These are phyloP conservation scores for Trametes cinnabarina DNA, from an alignment of 768 basidiomycete species.

Conservation along the genomic window DNA sequence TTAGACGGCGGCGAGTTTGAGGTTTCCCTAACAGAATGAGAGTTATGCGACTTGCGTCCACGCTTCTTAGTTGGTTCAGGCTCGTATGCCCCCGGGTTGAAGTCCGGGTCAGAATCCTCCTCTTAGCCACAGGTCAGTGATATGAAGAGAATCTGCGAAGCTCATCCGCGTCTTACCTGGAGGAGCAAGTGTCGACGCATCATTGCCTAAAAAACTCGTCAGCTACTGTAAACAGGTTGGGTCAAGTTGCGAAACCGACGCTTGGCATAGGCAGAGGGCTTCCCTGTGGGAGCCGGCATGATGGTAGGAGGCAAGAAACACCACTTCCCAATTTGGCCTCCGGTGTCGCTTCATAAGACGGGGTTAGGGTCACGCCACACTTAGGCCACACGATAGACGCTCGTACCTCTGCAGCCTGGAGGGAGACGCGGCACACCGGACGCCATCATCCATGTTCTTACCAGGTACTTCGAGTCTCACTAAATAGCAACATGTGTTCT, in stretches of 20 bases:
- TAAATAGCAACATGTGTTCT: too few relatives aligned
- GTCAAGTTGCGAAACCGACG: not conserved
- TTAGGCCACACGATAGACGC: too few relatives aligned
- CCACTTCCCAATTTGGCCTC: not conserved
- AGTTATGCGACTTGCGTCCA: constrained; percentile 16
- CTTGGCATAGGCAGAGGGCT: constrained; percentile 6
- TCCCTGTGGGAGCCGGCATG: constrained; percentile 1
- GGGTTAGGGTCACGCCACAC: not conserved
- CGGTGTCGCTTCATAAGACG: not conserved
- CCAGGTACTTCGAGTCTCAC: too few relatives aligned
- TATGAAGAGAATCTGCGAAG: not conserved
- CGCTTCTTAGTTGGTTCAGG: constrained; percentile 30
- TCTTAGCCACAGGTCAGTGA: not conserved
- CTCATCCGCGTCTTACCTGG: constrained; percentile 27
- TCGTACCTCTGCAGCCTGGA: too few relatives aligned
- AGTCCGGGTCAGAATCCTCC: constrained; percentile 49
- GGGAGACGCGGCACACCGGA: too few relatives aligned
- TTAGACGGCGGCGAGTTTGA: not conserved
- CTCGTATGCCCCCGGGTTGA: constrained; percentile 41
- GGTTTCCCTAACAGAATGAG: not conserved
- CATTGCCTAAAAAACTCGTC: not conserved
- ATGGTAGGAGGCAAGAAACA: constrained; percentile 2
- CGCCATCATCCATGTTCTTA: not conserved
- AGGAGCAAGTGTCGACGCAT: constrained; percentile 35
- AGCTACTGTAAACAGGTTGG: not conserved